phyloP scores from a whole-genome alignment of 1,284 basidiomycete genomes.

The Tilletia indica region DNA sequence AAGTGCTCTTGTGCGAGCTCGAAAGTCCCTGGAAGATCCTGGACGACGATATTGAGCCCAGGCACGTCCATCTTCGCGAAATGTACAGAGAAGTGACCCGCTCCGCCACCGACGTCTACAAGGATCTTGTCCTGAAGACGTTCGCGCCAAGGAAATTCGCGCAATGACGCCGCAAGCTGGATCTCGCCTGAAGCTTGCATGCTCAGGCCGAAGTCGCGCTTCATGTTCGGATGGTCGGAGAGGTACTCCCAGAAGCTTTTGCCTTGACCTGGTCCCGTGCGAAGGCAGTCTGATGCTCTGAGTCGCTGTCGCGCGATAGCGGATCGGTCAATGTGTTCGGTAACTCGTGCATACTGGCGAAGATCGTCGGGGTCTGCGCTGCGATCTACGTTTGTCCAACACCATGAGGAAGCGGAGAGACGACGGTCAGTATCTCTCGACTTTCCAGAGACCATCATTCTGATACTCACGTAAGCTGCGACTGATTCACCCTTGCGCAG shows the following conservation, averaged over 20 bases:
- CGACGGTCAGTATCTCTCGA: not conserved
- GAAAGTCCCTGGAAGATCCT: conserved; percentile 3
- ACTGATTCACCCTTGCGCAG: conserved; percentile 1
- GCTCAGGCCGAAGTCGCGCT: conserved; percentile 11
- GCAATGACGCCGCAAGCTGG: conserved; percentile 6
- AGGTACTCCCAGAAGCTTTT: conserved; percentile 13
- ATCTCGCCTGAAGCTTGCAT: conserved; percentile 15
- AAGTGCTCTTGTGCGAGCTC: conserved; percentile 11
- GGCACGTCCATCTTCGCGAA: conserved; percentile 16
- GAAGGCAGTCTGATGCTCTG: conserved; percentile 14
- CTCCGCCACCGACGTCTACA: conserved; percentile 7
- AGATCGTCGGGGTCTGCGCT: not conserved
- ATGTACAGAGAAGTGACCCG: conserved; percentile 1
- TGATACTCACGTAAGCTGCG: conserved; percentile 10
- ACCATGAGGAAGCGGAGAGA: not conserved
- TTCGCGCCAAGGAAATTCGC: conserved; percentile 3
- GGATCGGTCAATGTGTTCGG: not conserved
- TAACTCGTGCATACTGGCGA: not conserved
- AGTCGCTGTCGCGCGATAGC: conserved; percentile 12
- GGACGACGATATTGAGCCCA: not conserved
- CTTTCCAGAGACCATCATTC: not conserved
- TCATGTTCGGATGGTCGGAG: not conserved
- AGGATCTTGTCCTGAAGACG: conserved; percentile 7
- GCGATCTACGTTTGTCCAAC: not conserved
- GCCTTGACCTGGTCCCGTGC: conserved; percentile 1